Evolutionary conservation across 805 yeast species (phyloP), one percentile per base, ranked within the genome.

Genomic region (Cyberlindnera maritima): DNA sequence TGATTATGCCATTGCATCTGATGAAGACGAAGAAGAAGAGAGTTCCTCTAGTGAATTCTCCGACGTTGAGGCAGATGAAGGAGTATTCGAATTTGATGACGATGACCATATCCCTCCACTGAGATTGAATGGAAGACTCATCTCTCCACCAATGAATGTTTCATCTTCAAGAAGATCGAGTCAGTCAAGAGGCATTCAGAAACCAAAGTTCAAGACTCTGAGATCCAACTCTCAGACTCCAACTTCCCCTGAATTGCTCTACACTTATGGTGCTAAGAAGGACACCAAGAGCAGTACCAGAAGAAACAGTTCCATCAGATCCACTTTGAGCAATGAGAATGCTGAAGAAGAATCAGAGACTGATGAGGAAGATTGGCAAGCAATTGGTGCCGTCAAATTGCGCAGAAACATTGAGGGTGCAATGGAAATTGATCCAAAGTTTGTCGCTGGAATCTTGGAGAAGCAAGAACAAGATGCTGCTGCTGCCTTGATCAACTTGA

Each of bases 341-440:
- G 46, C 37, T 14, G 48, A 36, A 10, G 49, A 39, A 28, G 45
- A 49, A 34, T 48, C 56, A 8, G 96, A 88, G 59, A 92, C 99
- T 0, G 99, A 92, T 65, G 98, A 92, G 61, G 99, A 92, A 66
- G 98, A 92, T 66, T 92, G 99, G 99, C 86, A 83, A 52, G 69
- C 89, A 0, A 84, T 91, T 44, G 97, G 97, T 1, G 90, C 97
- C 0, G 83, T 78, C 33, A 70, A 79, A 36, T 69, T 89, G 46
- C 69, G 87, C 39, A 67, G 58, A 49, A 55, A 62, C 14, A 29
- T 36, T 19, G 36, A 19, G 10, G 33, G 40, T 14, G 42, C 47
- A 5, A 48, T 43, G 47, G 51, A 40, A 10, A 41, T 47, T 9
- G 57, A 51, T 8, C 42, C 54, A 31, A 20, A 41, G 44, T 10